Percentiles rank a stretch among this genome's conserved stretches.
phyloP scores from a whole-genome alignment of 257 asterid species.

The Solanum lycopersicoides region DNA sequence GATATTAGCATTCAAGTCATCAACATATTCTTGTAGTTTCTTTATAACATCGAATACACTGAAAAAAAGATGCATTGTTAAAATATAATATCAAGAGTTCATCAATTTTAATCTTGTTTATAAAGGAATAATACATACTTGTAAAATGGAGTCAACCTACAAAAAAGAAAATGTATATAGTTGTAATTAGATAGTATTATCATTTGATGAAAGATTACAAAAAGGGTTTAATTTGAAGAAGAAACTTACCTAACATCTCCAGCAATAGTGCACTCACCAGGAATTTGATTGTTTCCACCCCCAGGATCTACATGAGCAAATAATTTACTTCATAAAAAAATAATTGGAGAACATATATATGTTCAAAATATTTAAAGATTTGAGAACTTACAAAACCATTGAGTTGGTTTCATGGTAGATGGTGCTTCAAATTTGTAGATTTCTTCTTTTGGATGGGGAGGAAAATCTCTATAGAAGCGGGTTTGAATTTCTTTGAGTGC shows the following conservation, averaged over 20 bases:
- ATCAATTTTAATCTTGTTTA: too few relatives aligned
- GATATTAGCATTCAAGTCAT: slow-evolving; percentile 68
- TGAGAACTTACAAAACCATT: slow-evolving; percentile 75
- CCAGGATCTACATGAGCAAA: slow-evolving; percentile 69
- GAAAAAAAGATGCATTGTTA: not conserved
- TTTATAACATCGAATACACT: slow-evolving; percentile 64
- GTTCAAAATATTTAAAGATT: not conserved
- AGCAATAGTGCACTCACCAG: slow-evolving; percentile 71
- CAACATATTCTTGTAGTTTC: slow-evolving; percentile 63
- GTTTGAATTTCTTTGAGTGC: slow-evolving; percentile 69
- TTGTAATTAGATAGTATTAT: slow-evolving; percentile 11
- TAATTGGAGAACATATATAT: not conserved
- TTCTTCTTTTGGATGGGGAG: slow-evolving; percentile 68
- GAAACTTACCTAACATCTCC: slow-evolving; percentile 85
- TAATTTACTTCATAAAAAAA: not conserved
- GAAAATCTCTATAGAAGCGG: slow-evolving; percentile 73
- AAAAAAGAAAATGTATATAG: not conserved
- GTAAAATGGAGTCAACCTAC: slow-evolving; percentile 98
- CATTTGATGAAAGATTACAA: not conserved
- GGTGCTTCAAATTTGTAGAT: slow-evolving; percentile 87
- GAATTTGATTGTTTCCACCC: slow-evolving; percentile 94
- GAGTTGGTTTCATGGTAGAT: slow-evolving; percentile 98
- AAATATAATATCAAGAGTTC: not conserved
- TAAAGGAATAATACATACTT: slow-evolving; percentile 28
- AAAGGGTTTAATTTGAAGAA: not conserved